Evolutionary conservation across 768 basidiomycete species (phyloP).

Genomic region (Auricularia sp.): DNA sequence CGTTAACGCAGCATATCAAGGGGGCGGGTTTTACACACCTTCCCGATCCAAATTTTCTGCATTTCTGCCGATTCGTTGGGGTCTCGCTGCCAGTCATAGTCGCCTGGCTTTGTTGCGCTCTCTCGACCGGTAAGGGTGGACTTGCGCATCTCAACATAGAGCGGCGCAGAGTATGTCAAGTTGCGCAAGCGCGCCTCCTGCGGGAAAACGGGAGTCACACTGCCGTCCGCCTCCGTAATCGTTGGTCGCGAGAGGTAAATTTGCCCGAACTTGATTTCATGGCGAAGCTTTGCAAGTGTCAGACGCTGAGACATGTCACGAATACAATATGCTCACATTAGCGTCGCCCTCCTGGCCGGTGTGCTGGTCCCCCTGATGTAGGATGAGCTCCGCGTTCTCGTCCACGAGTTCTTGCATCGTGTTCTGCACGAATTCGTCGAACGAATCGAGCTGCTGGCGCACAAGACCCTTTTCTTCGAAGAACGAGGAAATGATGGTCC

Average conservation of each 20-base stretch:
- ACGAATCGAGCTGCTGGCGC: constrained; percentile 93
- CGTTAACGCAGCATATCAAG: not conserved
- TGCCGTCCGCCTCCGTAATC: constrained; percentile 91
- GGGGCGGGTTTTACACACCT: constrained; percentile 35
- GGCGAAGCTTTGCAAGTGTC: constrained; percentile 52
- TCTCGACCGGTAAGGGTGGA: constrained; percentile 69
- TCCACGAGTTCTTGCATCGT: constrained; percentile 99
- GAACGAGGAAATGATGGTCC: constrained; percentile 92
- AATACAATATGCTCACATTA: constrained; percentile 12
- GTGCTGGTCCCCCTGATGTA: constrained; percentile 95
- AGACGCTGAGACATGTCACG: constrained; percentile 28
- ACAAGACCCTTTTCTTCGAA: constrained; percentile 97
- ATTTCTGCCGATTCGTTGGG: constrained; percentile 57
- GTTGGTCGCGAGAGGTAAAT: constrained; percentile 94
- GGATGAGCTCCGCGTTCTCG: constrained; percentile 87
- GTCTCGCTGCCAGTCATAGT: constrained; percentile 67
- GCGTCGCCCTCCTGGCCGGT: constrained; percentile 65
- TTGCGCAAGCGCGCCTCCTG: constrained; percentile 94
- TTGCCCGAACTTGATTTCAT: constrained; percentile 95
- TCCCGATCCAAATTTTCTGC: constrained; percentile 89
- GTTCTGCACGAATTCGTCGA: constrained; percentile 98
- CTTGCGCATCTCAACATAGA: constrained; percentile 94
- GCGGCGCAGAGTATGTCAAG: constrained; percentile 88
- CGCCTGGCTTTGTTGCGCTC: constrained; percentile 72
- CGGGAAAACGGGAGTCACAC: constrained; percentile 87